Percentiles rank a stretch among this genome's conserved stretches.
phyloP scores from a whole-genome alignment of 441 rosid species.

The Corymbia calophylla region DNA sequence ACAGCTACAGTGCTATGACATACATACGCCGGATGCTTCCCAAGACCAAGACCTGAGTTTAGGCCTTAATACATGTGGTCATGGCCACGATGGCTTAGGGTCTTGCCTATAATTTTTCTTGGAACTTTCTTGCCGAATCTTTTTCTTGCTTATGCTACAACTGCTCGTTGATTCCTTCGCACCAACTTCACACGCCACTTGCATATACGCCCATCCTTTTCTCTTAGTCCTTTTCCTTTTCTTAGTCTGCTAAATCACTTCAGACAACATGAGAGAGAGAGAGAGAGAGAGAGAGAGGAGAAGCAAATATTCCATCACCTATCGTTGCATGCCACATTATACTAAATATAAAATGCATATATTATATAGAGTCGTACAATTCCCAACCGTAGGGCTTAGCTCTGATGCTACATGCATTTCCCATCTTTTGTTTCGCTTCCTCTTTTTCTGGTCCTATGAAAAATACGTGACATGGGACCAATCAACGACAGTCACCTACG shows the following conservation, averaged over 20 bases:
- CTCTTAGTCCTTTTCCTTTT: background rate
- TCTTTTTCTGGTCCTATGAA: background rate
- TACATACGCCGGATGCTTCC: background rate
- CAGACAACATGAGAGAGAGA: background rate
- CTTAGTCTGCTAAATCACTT: background rate
- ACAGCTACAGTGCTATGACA: background rate
- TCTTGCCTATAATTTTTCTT: background rate
- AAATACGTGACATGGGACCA: background rate
- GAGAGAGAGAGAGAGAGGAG: background rate
- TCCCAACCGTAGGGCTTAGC: background rate
- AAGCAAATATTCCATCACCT: background rate
- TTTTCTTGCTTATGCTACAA: background rate
- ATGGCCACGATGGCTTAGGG: background rate
- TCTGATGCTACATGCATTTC: background rate
- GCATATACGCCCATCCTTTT: background rate
- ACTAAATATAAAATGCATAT: background rate
- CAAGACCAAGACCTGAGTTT: background rate
- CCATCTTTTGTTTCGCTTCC: background rate
- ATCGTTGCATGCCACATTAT: background rate
- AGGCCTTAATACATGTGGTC: background rate
- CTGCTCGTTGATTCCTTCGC: background rate
- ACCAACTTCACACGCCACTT: background rate
- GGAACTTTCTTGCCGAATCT: background rate
- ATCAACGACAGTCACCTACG: background rate
- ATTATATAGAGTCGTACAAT: background rate